These are phyloP conservation scores for Stellera chamaejasme DNA, from an alignment of 345 rosid genomes.

Conservation along the genomic window DNA sequence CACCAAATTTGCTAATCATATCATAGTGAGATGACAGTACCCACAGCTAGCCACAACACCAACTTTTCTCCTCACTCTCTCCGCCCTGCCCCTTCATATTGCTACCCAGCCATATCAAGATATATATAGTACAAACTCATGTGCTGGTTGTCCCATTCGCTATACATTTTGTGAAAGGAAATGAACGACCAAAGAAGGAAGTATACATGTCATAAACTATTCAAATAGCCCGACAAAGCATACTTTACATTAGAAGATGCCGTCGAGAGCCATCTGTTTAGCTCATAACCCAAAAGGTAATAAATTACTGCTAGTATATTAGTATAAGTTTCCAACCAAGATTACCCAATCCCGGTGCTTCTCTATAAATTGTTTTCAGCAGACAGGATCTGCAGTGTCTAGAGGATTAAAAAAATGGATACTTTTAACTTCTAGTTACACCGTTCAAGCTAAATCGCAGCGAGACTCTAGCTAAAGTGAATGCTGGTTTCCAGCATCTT, in stretches of 20 bases:
- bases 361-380: background rate
- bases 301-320: background rate
- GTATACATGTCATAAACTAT: background rate
- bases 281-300: background rate
- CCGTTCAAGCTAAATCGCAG: background rate
- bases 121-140: no score
- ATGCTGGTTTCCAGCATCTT: background rate
- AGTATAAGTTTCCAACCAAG: constrained; percentile 8
- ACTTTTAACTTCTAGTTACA: background rate
- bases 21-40: constrained; percentile 2
- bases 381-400: constrained; percentile 3
- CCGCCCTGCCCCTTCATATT: background rate
- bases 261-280: constrained; percentile 11
- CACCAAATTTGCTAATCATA: constrained; percentile 9
- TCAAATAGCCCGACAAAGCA: background rate
- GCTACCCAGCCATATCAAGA: no score
- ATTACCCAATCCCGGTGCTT: constrained; percentile 3
- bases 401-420: background rate
- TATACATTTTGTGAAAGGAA: no score
- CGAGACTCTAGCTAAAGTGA: background rate
- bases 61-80: background rate
- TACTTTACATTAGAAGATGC: constrained; percentile 3
- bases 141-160: no score
- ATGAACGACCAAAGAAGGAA: no score
- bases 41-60: constrained; percentile 10